Percentiles rank a stretch among this genome's conserved stretches.
These are phyloP conservation scores for Talaromyces marneffei DNA, from an alignment of 2,329 filamentous ascomycete species.

Conservation along the genomic window DNA sequence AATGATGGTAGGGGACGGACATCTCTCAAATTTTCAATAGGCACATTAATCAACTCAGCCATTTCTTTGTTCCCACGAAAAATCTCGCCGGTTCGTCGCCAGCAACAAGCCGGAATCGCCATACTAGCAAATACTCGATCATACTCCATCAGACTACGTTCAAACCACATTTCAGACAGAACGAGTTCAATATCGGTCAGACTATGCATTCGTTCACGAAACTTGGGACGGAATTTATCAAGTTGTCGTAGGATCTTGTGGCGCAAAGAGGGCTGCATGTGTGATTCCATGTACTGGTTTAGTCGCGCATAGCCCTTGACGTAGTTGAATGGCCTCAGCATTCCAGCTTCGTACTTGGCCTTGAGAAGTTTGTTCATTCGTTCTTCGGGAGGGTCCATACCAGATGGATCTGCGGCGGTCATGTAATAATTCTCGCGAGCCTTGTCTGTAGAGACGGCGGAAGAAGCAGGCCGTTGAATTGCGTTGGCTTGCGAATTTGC, in stretches of 20 bases:
- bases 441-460: slow-evolving; percentile 60
- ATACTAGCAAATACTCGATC: slow-evolving; percentile 98
- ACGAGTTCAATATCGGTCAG: slow-evolving; percentile 92
- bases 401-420: slow-evolving; percentile 89
- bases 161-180: slow-evolving; percentile 98
- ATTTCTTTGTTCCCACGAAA: slow-evolving; percentile 98
- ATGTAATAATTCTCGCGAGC: slow-evolving; percentile 83
- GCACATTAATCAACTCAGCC: slow-evolving; percentile 90
- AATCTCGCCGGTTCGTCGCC: slow-evolving; percentile 93
- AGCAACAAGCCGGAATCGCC: slow-evolving; percentile 96
- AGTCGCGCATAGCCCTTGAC: slow-evolving; percentile 90
- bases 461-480: slow-evolving; percentile 57
- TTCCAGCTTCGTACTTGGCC: slow-evolving; percentile 91
- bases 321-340: slow-evolving; percentile 97
- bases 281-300: slow-evolving; percentile 83
- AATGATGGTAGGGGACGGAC: slow-evolving; percentile 47
- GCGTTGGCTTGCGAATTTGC: slow-evolving; percentile 42
- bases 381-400: slow-evolving; percentile 79
- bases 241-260: slow-evolving; percentile 89
- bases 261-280: slow-evolving; percentile 75
- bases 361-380: slow-evolving; percentile 90
- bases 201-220: slow-evolving; percentile 86
- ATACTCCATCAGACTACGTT: slow-evolving; percentile 92
- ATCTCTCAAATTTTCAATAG: slow-evolving; percentile 83
- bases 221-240: slow-evolving; percentile 89